Evolutionary conservation across 2,329 filamentous ascomycete genomes (phyloP).

Genomic region (Neofusicoccum sp.): DNA sequence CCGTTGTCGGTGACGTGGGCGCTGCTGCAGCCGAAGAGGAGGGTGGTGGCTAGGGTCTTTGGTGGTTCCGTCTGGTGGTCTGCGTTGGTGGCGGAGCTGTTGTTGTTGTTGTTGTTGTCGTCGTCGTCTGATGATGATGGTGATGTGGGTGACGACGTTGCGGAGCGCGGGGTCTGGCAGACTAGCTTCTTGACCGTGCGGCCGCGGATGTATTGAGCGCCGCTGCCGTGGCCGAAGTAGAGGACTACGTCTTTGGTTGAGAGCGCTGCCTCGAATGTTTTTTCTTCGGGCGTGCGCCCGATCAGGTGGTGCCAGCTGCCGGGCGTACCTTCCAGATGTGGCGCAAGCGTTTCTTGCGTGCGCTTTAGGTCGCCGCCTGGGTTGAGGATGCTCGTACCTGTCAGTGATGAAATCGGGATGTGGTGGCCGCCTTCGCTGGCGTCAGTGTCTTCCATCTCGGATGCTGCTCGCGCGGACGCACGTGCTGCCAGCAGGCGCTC

Average conservation of each 20-base stretch:
- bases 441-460: slow-evolving; percentile 11
- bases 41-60: slow-evolving; percentile 64
- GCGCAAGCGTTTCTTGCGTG: slow-evolving; percentile 74
- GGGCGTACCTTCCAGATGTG: slow-evolving; percentile 54
- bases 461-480: slow-evolving; percentile 16
- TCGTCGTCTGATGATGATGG: background rate
- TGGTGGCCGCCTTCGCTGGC: slow-evolving; percentile 31
- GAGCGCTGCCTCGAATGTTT: slow-evolving; percentile 71
- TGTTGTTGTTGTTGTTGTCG: background rate
- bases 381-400: slow-evolving; percentile 81
- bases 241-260: slow-evolving; percentile 69
- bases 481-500: slow-evolving; percentile 65
- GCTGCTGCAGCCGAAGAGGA: slow-evolving; percentile 93
- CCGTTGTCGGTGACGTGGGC: slow-evolving; percentile 77
- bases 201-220: slow-evolving; percentile 88
- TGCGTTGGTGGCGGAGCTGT: background rate
- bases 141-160: background rate
- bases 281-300: slow-evolving; percentile 68
- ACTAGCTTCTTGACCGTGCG: slow-evolving; percentile 77
- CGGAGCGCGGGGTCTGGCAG: slow-evolving; percentile 35
- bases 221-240: slow-evolving; percentile 95
- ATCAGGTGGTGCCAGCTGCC: slow-evolving; percentile 66
- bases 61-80: background rate
- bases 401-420: slow-evolving; percentile 46
- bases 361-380: slow-evolving; percentile 78